A percentile compares a stretch with the other conserved stretches of the same genome.
These are phyloP conservation scores for Saccharomycopsis guyanensis DNA, from an alignment of 805 yeast species.

Conservation along the genomic window DNA sequence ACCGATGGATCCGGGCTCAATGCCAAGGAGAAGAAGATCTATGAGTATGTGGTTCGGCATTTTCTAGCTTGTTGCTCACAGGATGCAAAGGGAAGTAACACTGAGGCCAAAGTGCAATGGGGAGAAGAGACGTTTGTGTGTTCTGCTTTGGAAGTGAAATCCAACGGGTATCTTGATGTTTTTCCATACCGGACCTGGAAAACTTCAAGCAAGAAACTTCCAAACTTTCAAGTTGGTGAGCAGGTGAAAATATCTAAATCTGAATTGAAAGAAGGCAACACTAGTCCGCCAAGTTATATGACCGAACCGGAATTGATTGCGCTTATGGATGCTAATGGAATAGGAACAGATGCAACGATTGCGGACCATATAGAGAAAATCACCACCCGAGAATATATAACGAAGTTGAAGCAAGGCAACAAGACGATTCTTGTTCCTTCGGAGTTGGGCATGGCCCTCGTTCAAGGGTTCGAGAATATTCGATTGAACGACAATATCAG, in stretches of 20 bases:
- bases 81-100: conserved; percentile 75
- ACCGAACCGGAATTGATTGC: conserved; percentile 91
- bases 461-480: conserved; percentile 78
- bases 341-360: conserved; percentile 98
- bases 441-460: conserved; percentile 74
- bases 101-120: conserved; percentile 64
- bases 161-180: conserved; percentile 71
- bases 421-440: conserved; percentile 62
- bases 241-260: conserved; percentile 46
- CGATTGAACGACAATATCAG: conserved; percentile 60
- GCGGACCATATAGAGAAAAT: conserved; percentile 94
- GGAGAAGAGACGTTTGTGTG: conserved; percentile 66
- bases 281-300: conserved; percentile 73
- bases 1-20: conserved; percentile 28
- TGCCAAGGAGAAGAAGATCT: conserved; percentile 58
- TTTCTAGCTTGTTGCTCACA: conserved; percentile 88
- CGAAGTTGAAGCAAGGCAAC: conserved; percentile 34
- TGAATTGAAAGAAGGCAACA: conserved; percentile 62
- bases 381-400: conserved; percentile 56
- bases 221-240: conserved; percentile 54
- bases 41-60: conserved; percentile 78
- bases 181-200: conserved; percentile 75
- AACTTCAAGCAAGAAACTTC: conserved; percentile 48
- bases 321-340: conserved; percentile 93
- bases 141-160: conserved; percentile 66